phyloP scores from a whole-genome alignment of 768 basidiomycete species.

The Suillus brevipes region DNA sequence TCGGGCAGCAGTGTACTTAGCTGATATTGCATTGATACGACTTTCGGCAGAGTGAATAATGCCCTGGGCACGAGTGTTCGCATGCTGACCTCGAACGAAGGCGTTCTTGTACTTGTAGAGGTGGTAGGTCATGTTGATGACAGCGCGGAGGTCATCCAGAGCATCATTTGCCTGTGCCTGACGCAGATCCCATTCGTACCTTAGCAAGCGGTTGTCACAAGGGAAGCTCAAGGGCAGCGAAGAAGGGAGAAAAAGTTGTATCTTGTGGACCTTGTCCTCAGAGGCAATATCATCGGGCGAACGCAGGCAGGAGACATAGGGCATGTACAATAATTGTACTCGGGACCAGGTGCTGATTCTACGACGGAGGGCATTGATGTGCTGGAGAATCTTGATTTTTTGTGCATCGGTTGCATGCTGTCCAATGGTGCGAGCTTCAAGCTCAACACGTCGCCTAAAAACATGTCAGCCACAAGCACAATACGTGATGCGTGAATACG shows the following conservation, averaged over 20 bases:
- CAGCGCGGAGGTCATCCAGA: neutral
- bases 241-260: constrained; percentile 1
- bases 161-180: neutral
- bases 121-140: constrained; percentile 4
- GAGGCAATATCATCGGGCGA: neutral
- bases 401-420: neutral
- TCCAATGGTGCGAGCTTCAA: neutral
- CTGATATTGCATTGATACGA: neutral
- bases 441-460: neutral
- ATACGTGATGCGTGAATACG: constrained; percentile 9
- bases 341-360: neutral
- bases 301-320: neutral
- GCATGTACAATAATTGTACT: neutral
- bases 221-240: neutral
- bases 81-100: neutral
- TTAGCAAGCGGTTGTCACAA: neutral
- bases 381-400: neutral
- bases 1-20: neutral
- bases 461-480: too few species aligned
- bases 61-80: neutral
- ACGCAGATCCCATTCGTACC: neutral
- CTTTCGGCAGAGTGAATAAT: neutral
- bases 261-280: neutral
- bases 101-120: neutral
- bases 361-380: neutral